These are phyloP conservation scores for Fusarium praegraminearum DNA, from an alignment of 2,329 filamentous ascomycete genomes.

Conservation along the genomic window DNA sequence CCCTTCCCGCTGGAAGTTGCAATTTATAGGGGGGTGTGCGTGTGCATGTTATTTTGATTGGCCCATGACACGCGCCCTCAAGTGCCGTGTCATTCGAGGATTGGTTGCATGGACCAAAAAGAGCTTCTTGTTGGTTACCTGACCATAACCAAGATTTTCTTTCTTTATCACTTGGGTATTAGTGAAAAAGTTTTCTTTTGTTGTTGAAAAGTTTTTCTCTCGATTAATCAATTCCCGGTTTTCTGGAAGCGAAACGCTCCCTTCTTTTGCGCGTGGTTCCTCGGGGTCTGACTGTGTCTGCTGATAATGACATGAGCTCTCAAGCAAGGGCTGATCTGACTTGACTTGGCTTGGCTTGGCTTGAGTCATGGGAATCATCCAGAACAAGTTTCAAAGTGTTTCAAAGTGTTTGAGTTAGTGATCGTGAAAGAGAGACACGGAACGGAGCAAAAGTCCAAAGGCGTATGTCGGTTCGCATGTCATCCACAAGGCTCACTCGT, in stretches of 20 bases:
- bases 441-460: constrained; percentile 1
- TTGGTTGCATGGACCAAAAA: constrained; percentile 33
- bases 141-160: constrained; percentile 21
- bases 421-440: background rate
- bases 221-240: constrained; percentile 8
- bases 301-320: constrained; percentile 29
- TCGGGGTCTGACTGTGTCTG: constrained; percentile 27
- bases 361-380: constrained; percentile 34
- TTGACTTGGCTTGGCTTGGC: background rate
- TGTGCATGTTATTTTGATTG: constrained; percentile 40
- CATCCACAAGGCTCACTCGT: background rate
- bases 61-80: constrained; percentile 26
- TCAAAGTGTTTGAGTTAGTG: constrained; percentile 1
- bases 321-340: background rate
- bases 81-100: constrained; percentile 44
- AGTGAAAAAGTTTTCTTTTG: constrained; percentile 22
- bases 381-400: constrained; percentile 21
- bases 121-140: constrained; percentile 23
- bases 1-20: constrained; percentile 19
- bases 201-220: background rate
- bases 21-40: constrained; percentile 16
- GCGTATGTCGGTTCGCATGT: background rate
- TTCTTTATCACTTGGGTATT: background rate
- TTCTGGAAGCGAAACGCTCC: constrained; percentile 9
- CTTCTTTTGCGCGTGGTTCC: constrained; percentile 21